Base-by-base conservation (phyloP, 805 yeast species). In the Saccharomycopsis sp. region DNA sequence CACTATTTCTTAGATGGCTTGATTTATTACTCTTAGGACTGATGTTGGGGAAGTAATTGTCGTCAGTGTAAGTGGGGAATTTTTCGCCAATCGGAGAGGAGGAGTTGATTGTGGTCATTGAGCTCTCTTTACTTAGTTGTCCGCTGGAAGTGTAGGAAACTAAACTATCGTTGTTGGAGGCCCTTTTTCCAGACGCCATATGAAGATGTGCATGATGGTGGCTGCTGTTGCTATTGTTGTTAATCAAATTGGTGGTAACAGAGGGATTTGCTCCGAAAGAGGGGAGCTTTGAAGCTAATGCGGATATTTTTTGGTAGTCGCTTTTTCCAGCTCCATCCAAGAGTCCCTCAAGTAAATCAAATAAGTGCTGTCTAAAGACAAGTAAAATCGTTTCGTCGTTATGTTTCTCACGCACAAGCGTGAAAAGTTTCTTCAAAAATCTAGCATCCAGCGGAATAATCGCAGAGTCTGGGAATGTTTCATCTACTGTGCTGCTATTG, bases 361-460 rank as follows among this genome's bases (percentile, higher is more conserved):
- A 75, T 40, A 76, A 70, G 61, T 76, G 80, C 61, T 79, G 69
- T 54, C 80, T 62, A 63, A 76, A 72, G 5, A 75, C 74, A 21
- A 76, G 65, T 64, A 76, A 78, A 29, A 75, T 68, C 1, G 80
- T 77, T 51, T 78, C 73, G 58, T 76, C 80, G 62, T 77, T 80
- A 60, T 76, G 76, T 61, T 75, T 75, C 57, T 70, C 73, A 63
- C 70, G 73, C n/a, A 77, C 66, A 16, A 77, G 72, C 37, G 74
- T 64, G 59, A 75, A 78, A 37, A 76, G 65, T 57, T 71, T 74
- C 24, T 78, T 72, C 53, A 77, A 65, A 59, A 76, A 76, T 57
- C 70, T 69, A 2, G 79, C 78, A 65, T 76, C 80, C 64, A 76
- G 79, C 3, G 73, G 66, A 3, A 75, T 73, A 37, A 76, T 74